Evolutionary conservation across 192 early-diverging fungal genomes (phyloP), one percentile per base, ranked within the genome.

Genomic region (Coemansia sp.): DNA sequence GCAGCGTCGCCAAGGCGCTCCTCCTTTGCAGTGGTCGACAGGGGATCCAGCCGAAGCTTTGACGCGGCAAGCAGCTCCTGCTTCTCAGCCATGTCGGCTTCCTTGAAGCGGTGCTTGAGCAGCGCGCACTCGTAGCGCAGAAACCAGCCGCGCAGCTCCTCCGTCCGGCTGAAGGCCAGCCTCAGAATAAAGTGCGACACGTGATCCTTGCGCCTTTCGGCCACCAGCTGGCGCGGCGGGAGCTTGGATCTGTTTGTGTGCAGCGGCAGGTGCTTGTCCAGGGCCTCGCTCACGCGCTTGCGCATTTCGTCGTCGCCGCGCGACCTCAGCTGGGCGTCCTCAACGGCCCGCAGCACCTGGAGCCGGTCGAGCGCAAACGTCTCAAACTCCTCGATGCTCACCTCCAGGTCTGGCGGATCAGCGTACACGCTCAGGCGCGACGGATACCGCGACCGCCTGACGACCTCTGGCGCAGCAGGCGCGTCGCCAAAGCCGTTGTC

Each of bases 171-270:
- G 52, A 68, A 92, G 0, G 91, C 92, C 40, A 94, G 70, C 40
- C 90, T 87, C 29, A 94, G 64, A 20, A 94, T 88, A 73, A 89
- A 92, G 64, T 94, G 92, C 57, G 87, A 88, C 25, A 94, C 73
- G 38, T 91, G 85, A 82, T 94, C 92, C 68, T 92, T 91, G 53
- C 85, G 75, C 40, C 92, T 81, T 56, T 94, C 86, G 27, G 75
- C 75, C 41, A 83, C 69, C 7, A 84, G 45, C 45, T 83, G 75
- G 29, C 65, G 82, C 5, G 65, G 27, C 13, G 57, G 62, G 42
- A 71, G 61, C 40, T 76, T 62, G 29, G 79, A 69, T 44, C 67
- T 68, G 56, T 86, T 87, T 8, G 83, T 68, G 19, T 84, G 72
- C 62, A 88, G 70, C 3, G 89, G 90, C 65, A 93, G 75, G 60